phyloP scores from a whole-genome alignment of 805 yeast genomes.

The Zygotorulaspora sp. region DNA sequence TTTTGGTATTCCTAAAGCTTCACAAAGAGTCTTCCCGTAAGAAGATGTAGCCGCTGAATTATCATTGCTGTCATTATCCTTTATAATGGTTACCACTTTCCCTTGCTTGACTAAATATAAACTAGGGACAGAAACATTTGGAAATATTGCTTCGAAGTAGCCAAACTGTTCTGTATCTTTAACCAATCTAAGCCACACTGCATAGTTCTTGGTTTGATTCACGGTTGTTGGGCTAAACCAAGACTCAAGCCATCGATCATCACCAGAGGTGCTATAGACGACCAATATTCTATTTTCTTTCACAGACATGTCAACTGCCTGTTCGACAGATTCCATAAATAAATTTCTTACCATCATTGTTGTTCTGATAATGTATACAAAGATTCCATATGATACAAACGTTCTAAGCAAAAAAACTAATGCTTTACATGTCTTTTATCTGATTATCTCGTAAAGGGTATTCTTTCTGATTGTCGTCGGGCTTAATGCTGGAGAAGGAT shows the following conservation, averaged over 20 bases:
- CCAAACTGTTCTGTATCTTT: slow-evolving; percentile 42
- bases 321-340: slow-evolving; percentile 29
- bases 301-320: slow-evolving; percentile 41
- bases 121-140: slow-evolving; percentile 49
- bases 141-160: slow-evolving; percentile 54
- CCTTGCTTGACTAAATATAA: slow-evolving; percentile 51
- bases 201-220: slow-evolving; percentile 17
- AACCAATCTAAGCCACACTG: slow-evolving; percentile 40
- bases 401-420: too few relatives aligned
- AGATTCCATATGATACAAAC: too few relatives aligned
- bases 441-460: too few relatives aligned
- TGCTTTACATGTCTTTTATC: too few relatives aligned
- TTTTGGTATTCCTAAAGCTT: neutral
- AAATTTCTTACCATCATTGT: slow-evolving; percentile 15
- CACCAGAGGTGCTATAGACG: slow-evolving; percentile 34
- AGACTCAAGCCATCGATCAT: slow-evolving; percentile 29
- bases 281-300: slow-evolving; percentile 37
- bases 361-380: too few relatives aligned
- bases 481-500: too few relatives aligned
- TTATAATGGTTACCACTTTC: slow-evolving; percentile 41
- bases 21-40: slow-evolving; percentile 5
- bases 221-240: slow-evolving; percentile 23
- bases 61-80: slow-evolving; percentile 17
- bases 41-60: slow-evolving; percentile 12
- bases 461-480: too few relatives aligned